Conservation (phyloP, 2,329 filamentous ascomycete species). For the Mycosphaerella sp. region DNA sequence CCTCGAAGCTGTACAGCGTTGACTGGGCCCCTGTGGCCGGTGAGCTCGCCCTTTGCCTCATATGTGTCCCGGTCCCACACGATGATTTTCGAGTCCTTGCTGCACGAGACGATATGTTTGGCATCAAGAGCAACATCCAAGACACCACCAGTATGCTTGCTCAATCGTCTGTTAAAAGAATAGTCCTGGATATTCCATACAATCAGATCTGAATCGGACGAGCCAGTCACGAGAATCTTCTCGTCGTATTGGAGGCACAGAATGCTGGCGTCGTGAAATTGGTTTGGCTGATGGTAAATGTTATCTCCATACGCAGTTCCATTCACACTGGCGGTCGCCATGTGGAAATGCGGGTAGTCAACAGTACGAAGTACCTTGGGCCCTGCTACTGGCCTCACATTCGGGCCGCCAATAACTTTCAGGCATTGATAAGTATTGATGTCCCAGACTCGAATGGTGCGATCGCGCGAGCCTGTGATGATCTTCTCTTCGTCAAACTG, state of each 20-base stretch:
- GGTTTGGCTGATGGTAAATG: conserved; percentile 42
- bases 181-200: conserved; percentile 83
- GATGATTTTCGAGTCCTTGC: conserved; percentile 89
- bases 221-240: conserved; percentile 87
- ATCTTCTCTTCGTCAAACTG: conserved; percentile 99
- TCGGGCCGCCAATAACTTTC: conserved; percentile 75
- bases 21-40: conserved; percentile 83
- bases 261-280: conserved; percentile 85
- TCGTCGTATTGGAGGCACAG: conserved; percentile 93
- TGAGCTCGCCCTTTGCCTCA: conserved; percentile 66
- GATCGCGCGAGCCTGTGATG: conserved; percentile 91
- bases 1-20: conserved; percentile 94
- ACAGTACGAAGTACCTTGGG: conserved; percentile 42
- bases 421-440: conserved; percentile 80
- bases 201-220: conserved; percentile 85
- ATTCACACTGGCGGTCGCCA: conserved; percentile 41
- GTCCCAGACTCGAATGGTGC: conserved; percentile 94
- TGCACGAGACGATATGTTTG: conserved; percentile 91
- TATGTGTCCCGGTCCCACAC: conserved; percentile 87
- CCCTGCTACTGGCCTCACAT: conserved; percentile 48
- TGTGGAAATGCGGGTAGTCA: conserved; percentile 36
- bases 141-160: conserved; percentile 77
- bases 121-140: conserved; percentile 91
- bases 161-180: conserved; percentile 69
- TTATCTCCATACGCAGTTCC: conserved; percentile 42